Evolutionary conservation across 208 protist species (phyloP).

Genomic region (Trypanosomatidae sp.): DNA sequence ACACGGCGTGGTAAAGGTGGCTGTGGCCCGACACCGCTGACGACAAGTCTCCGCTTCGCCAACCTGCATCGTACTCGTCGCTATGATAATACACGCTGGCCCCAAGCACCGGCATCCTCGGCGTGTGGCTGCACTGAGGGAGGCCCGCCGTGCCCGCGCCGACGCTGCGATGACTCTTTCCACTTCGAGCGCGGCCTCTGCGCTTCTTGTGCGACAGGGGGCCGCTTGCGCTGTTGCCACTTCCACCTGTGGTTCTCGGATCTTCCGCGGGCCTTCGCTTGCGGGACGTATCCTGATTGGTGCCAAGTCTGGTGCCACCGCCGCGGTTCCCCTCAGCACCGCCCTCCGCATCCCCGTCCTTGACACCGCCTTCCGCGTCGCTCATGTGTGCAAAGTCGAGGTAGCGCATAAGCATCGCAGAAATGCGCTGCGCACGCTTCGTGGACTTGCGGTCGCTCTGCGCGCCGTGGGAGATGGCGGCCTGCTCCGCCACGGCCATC

Average conservation of each 20-base stretch:
- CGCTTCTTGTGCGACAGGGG: background rate
- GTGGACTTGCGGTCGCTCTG: constrained; percentile 15
- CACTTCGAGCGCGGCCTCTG: background rate
- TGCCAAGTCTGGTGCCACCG: background rate
- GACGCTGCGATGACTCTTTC: background rate
- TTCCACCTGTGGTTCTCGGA: background rate
- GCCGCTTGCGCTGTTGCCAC: background rate
- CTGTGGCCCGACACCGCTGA: background rate
- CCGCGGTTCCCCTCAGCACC: background rate
- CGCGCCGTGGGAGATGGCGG: constrained; percentile 16
- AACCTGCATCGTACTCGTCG: background rate
- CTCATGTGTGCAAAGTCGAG: constrained; percentile 18
- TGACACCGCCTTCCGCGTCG: background rate
- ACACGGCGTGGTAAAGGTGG: background rate
- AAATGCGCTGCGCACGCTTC: constrained; percentile 20
- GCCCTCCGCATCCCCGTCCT: constrained; percentile 8
- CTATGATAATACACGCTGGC: background rate
- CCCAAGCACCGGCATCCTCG: constrained; percentile 1
- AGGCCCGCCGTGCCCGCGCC: background rate
- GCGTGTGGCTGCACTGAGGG: background rate
- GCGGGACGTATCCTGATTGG: background rate
- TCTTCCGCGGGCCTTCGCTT: background rate
- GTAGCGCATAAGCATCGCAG: constrained; percentile 25
- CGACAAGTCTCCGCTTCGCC: background rate
- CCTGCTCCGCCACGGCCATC: constrained; percentile 29